A percentile compares a stretch with the other conserved stretches of the same genome.
Evolutionary conservation across 1,284 basidiomycete genomes (phyloP).

Genomic region (Schizopora paradoxa): DNA sequence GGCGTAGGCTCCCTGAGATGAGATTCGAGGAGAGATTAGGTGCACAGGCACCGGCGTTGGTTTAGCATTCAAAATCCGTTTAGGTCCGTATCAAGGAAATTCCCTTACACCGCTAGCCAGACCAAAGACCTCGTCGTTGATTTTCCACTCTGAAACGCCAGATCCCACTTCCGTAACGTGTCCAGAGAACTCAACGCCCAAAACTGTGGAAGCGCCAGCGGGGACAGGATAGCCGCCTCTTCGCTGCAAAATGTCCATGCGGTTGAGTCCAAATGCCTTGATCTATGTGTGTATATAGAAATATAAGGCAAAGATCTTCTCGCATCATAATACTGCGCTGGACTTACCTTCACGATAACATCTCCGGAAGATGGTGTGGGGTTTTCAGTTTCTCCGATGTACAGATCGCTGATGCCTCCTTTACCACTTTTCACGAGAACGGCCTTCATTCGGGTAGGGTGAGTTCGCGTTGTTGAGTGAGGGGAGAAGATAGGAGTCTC

Average conservation of each 20-base stretch:
- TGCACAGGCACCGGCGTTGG: no score
- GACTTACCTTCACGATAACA: conserved; percentile 70
- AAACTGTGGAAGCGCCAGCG: conserved; percentile 67
- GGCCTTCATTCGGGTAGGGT: conserved; percentile 74
- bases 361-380: conserved; percentile 53
- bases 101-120: conserved; percentile 59
- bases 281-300: conserved; percentile 37
- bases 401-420: conserved; percentile 75
- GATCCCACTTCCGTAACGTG: conserved; percentile 56
- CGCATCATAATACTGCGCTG: neutral
- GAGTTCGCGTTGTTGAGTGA: no score
- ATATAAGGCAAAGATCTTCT: neutral
- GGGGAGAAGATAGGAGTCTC: no score
- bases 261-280: conserved; percentile 81
- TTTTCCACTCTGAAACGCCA: conserved; percentile 52
- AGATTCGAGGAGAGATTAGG: neutral
- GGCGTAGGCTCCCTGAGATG: conserved; percentile 79
- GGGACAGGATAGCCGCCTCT: conserved; percentile 79
- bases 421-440: conserved; percentile 77
- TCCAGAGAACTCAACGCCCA: conserved; percentile 93
- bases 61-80: neutral
- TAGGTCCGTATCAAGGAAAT: neutral
- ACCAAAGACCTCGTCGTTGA: conserved; percentile 85
- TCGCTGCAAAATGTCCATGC: conserved; percentile 81
- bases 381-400: conserved; percentile 68